Conservation (phyloP, 2,329 filamentous ascomycete species). For the Amauroascus verrucosus region DNA sequence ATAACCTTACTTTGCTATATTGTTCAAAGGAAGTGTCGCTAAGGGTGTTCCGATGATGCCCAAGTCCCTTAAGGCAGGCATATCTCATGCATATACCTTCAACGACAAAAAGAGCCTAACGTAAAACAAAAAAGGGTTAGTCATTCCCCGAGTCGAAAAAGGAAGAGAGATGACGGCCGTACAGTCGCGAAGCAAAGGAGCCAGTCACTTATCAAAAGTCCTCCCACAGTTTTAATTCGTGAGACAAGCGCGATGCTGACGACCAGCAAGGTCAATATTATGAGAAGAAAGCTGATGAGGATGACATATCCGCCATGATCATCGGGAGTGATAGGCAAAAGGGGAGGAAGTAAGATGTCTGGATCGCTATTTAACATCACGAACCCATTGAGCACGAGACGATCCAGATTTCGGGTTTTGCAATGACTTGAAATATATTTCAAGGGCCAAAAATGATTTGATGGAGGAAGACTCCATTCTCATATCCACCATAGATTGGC, state of each 20-base stretch:
- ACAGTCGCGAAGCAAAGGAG: conserved; percentile 18
- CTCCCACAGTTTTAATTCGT: conserved; percentile 15
- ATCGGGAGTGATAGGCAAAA: conserved; percentile 13
- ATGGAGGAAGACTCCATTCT: neutral
- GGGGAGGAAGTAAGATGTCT: conserved; percentile 11
- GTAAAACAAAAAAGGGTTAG: neutral
- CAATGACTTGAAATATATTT: neutral
- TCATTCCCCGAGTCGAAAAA: neutral
- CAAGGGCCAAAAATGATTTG: neutral
- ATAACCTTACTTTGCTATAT: conserved; percentile 18
- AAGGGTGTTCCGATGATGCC: conserved; percentile 14
- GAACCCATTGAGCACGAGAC: neutral
- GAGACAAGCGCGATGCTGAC: conserved; percentile 19
- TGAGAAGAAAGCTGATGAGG: conserved; percentile 13
- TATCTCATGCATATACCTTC: conserved; percentile 18
- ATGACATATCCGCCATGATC: conserved; percentile 17
- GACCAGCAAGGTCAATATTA: conserved; percentile 17
- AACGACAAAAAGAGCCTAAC: conserved; percentile 7
- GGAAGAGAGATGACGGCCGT: conserved; percentile 5
- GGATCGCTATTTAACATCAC: conserved; percentile 1
- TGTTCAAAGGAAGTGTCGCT: conserved; percentile 15
- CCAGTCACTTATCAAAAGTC: conserved; percentile 17
- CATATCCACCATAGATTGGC: neutral
- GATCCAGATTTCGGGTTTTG: neutral
- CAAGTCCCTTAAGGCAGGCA: conserved; percentile 19